phyloP scores from a whole-genome alignment of 345 rosid species.

The Populus davidiana region DNA sequence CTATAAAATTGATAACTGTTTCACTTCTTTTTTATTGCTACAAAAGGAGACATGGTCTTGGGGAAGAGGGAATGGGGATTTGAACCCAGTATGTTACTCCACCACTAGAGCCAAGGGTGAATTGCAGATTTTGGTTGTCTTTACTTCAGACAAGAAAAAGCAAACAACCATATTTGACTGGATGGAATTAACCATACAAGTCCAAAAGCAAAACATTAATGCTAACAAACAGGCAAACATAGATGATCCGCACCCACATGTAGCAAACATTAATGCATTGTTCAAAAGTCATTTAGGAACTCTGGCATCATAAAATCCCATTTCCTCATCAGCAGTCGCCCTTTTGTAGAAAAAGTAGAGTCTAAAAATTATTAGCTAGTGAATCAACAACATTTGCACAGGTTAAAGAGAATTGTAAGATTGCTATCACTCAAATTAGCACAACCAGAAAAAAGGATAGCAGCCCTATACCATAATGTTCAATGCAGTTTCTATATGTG shows the following conservation, averaged over 20 bases:
- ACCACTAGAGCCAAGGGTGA: too few species aligned
- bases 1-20: too few species aligned
- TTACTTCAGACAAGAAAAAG: too few species aligned
- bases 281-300: neutral
- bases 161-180: too few species aligned
- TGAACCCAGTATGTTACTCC: too few species aligned
- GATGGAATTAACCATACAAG: neutral
- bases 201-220: neutral
- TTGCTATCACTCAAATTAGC: neutral
- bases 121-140: too few species aligned
- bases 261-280: neutral
- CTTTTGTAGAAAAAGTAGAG: neutral
- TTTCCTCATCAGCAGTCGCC: neutral
- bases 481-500: neutral
- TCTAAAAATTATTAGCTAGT: neutral
- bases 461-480: neutral
- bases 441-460: neutral
- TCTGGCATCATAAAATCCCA: neutral
- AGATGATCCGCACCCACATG: neutral
- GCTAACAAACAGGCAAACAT: neutral
- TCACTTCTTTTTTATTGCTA: too few species aligned
- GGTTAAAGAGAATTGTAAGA: neutral
- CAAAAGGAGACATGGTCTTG: too few species aligned
- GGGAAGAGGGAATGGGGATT: too few species aligned
- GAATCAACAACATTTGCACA: neutral